Percentiles rank a stretch among this genome's conserved stretches.
These are phyloP conservation scores for Chlamydomonas schloesseri DNA, from an alignment of 139 green algal genomes.

Conservation along the genomic window DNA sequence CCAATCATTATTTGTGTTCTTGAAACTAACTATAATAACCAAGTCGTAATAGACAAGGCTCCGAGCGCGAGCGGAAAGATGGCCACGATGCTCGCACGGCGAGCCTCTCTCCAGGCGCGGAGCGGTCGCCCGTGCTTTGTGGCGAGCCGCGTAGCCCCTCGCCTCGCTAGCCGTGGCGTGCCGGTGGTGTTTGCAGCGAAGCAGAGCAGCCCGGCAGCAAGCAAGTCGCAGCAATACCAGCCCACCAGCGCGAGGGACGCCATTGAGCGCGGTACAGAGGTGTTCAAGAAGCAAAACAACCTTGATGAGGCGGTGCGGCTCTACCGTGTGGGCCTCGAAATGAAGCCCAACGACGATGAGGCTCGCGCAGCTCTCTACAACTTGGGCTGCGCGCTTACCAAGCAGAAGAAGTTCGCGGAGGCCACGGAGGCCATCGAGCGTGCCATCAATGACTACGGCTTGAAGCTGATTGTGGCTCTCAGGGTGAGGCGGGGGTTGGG, in stretches of 20 bases:
- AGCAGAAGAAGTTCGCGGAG: conserved; percentile 82
- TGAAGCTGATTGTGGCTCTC: conserved; percentile 87
- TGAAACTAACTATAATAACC: too few relatives aligned
- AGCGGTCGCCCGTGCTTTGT: background rate
- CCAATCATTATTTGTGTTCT: too few relatives aligned
- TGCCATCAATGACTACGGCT: conserved; percentile 86
- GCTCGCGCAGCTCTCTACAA: conserved; percentile 93
- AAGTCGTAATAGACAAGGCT: too few relatives aligned
- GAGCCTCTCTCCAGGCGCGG: background rate
- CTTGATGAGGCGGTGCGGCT: conserved; percentile 69
- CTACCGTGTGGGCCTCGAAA: conserved; percentile 78
- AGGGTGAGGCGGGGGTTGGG: conserved; percentile 55
- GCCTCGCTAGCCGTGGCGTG: background rate
- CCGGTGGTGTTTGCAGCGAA: background rate
- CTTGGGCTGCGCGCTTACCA: conserved; percentile 85
- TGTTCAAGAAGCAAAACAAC: conserved; percentile 64
- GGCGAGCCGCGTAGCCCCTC: background rate
- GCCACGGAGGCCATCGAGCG: conserved; percentile 77
- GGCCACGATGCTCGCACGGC: background rate
- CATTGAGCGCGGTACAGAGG: conserved; percentile 73
- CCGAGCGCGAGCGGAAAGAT: too few relatives aligned
- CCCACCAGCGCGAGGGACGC: conserved; percentile 67
- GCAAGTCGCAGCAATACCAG: conserved; percentile 14
- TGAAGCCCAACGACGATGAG: conserved; percentile 88
- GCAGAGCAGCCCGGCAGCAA: background rate